Conservation (phyloP, 2,329 filamentous ascomycete species). For the Scortechinia acanthostroma region DNA sequence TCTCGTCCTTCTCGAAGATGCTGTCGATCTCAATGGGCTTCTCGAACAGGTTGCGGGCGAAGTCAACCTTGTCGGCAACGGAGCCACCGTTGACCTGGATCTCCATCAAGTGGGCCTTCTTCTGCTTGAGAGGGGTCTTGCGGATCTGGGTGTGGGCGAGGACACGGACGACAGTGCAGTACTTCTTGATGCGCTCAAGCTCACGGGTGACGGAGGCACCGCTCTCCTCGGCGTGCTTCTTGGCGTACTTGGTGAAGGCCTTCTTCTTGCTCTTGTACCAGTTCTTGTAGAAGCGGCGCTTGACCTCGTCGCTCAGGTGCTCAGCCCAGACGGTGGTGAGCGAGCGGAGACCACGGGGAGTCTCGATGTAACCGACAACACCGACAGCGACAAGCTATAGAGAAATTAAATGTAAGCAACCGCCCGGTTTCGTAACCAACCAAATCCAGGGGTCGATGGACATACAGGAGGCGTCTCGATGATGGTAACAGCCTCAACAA, state of each 20-base stretch:
- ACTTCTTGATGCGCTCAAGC: constrained; percentile 99
- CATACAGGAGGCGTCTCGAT: constrained; percentile 93
- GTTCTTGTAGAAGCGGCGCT: constrained; percentile 99
- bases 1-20: constrained; percentile 99
- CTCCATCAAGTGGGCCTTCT: constrained; percentile 99
- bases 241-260: constrained; percentile 99
- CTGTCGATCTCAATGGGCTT: constrained; percentile 88
- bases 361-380: constrained; percentile 99
- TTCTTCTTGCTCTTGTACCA: constrained; percentile 99
- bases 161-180: constrained; percentile 96
- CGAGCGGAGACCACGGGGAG: constrained; percentile 95
- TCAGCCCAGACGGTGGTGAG: constrained; percentile 99
- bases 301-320: constrained; percentile 96
- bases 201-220: constrained; percentile 89
- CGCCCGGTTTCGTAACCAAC: too few species aligned
- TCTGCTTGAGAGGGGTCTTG: constrained; percentile 99
- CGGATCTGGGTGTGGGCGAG: constrained; percentile 99
- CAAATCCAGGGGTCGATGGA: constrained; percentile 76
- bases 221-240: constrained; percentile 95
- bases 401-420: constrained; percentile 68
- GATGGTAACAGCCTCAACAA: constrained; percentile 81
- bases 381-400: constrained; percentile 51
- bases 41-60: constrained; percentile 94
- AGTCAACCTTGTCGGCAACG: constrained; percentile 92
- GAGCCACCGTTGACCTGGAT: constrained; percentile 98